Evolutionary conservation across 768 basidiomycete genomes (phyloP).

Genomic region (Mrakia frigida): DNA sequence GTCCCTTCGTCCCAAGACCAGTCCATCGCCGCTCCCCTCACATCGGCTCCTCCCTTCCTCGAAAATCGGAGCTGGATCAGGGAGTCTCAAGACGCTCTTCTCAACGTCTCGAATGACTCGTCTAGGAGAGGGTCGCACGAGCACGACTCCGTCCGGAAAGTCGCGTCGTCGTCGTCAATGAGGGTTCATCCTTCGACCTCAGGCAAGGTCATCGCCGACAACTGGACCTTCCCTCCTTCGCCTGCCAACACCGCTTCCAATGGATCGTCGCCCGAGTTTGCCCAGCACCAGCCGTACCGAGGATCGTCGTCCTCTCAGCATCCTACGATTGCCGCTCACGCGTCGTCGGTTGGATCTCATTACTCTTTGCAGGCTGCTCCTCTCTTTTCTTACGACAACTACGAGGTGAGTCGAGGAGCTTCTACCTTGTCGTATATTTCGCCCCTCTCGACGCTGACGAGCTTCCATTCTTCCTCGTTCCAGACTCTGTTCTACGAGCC

Average conservation of each 20-base stretch:
- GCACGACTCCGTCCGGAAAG: background rate
- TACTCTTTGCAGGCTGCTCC: background rate
- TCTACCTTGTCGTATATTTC: background rate
- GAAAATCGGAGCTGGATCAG: background rate
- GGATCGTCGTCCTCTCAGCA: background rate
- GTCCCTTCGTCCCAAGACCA: background rate
- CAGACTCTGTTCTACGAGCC: constrained; percentile 7
- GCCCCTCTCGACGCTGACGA: background rate
- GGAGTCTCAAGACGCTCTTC: background rate
- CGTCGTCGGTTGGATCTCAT: background rate
- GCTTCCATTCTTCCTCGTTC: background rate
- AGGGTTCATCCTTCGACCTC: constrained; percentile 1
- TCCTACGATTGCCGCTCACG: background rate
- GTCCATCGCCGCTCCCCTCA: background rate
- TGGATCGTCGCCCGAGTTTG: background rate
- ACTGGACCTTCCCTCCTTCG: constrained; percentile 6
- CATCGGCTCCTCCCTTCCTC: background rate
- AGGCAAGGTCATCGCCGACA: background rate
- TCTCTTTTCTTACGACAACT: background rate
- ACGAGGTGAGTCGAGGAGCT: background rate
- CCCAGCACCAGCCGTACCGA: background rate
- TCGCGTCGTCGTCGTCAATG: constrained; percentile 5
- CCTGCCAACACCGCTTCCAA: background rate
- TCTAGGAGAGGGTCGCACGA: background rate
- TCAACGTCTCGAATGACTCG: background rate